Conservation (phyloP, 306 rosid genomes). For the Hippophae gyantsensis region DNA sequence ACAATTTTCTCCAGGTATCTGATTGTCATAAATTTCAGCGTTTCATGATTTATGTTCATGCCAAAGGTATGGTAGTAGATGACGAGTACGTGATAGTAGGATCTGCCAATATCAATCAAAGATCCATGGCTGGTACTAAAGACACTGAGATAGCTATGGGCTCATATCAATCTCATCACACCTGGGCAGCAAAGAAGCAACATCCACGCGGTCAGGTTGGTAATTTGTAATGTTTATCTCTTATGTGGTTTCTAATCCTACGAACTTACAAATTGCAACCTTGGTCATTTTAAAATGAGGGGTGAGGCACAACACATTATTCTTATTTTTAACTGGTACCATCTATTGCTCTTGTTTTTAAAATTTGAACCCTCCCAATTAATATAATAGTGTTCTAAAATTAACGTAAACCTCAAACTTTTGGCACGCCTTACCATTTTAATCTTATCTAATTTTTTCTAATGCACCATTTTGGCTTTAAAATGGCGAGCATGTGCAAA, state of each 20-base stretch:
- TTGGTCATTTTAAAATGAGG: slow-evolving; percentile 7
- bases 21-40: slow-evolving; percentile 37
- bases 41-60: slow-evolving; percentile 92
- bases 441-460: too few species aligned
- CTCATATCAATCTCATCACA: slow-evolving; percentile 80
- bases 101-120: slow-evolving; percentile 95
- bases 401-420: too few species aligned
- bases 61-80: slow-evolving; percentile 88
- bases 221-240: neutral
- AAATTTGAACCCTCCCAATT: too few species aligned
- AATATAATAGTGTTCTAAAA: too few species aligned
- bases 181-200: slow-evolving; percentile 48
- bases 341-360: too few species aligned
- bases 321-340: too few species aligned
- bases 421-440: too few species aligned
- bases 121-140: slow-evolving; percentile 93
- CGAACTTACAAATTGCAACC: slow-evolving; percentile 3
- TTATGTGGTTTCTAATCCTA: neutral
- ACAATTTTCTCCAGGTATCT: slow-evolving; percentile 31
- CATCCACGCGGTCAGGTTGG: slow-evolving; percentile 87
- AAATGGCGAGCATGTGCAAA: too few species aligned
- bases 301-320: neutral
- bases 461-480: too few species aligned
- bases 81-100: slow-evolving; percentile 84
- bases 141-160: slow-evolving; percentile 99